phyloP scores from a whole-genome alignment of 768 basidiomycete species.

The Serendipita sp. region DNA sequence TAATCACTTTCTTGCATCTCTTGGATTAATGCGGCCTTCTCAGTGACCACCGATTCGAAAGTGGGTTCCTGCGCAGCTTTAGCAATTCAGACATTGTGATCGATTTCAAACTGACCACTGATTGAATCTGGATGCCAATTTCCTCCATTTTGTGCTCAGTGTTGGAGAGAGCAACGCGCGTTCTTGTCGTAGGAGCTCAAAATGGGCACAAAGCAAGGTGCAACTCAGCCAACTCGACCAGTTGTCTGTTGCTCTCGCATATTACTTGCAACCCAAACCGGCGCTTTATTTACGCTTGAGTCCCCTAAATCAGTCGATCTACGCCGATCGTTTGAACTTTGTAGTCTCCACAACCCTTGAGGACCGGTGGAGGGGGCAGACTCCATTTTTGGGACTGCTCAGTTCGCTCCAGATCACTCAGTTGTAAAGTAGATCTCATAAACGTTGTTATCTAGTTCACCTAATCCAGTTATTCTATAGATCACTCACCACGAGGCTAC shows the following conservation, averaged over 20 bases:
- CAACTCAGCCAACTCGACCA: too few relatives aligned
- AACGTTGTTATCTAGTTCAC: neutral
- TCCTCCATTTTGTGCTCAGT: conserved; percentile 52
- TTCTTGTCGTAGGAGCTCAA: neutral
- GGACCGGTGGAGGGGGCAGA: too few relatives aligned
- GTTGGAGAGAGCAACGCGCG: neutral
- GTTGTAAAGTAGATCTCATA: neutral
- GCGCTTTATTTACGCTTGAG: too few relatives aligned
- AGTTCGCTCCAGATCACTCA: neutral
- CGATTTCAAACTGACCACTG: conserved; percentile 39
- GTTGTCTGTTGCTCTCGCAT: too few relatives aligned
- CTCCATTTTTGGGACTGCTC: too few relatives aligned
- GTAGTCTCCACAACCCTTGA: too few relatives aligned
- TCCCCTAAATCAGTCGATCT: too few relatives aligned
- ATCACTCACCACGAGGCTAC: neutral
- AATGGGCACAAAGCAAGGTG: neutral
- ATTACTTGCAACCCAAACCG: too few relatives aligned
- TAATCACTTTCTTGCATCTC: conserved; percentile 84
- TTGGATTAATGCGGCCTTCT: conserved; percentile 74
- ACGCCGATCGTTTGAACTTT: too few relatives aligned
- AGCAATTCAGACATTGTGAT: neutral
- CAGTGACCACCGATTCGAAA: conserved; percentile 71
- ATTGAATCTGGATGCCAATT: conserved; percentile 70
- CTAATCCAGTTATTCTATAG: neutral
- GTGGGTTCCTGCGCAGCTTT: conserved; percentile 57